Conservation (phyloP, 768 basidiomycete species). For the Sistotremastrum niveocremeum region DNA sequence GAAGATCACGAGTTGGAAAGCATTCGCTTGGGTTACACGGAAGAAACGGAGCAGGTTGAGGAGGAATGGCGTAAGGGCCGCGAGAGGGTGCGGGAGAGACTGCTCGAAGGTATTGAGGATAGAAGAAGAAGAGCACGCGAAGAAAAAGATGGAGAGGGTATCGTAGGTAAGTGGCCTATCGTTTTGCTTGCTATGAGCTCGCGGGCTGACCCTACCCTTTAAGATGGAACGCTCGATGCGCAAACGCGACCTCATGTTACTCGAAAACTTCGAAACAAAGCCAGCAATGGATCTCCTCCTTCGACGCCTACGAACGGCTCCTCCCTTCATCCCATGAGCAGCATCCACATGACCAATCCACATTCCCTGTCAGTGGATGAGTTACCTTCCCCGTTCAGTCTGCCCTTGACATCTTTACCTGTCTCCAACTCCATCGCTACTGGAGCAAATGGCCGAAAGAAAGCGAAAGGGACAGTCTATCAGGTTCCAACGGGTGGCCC, state of each 20-base stretch:
- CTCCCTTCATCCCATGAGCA: constrained; percentile 22
- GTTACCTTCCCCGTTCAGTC: constrained; percentile 73
- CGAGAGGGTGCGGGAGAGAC: constrained; percentile 60
- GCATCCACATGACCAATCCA: constrained; percentile 63
- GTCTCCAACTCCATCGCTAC: constrained; percentile 23
- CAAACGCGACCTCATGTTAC: constrained; percentile 72
- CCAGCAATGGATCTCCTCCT: constrained; percentile 58
- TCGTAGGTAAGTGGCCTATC: constrained; percentile 40
- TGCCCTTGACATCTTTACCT: constrained; percentile 50
- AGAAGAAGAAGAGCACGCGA: constrained; percentile 64
- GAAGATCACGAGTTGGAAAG: constrained; percentile 56
- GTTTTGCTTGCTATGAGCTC: neutral
- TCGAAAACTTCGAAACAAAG: constrained; percentile 71
- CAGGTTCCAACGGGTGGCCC: constrained; percentile 40
- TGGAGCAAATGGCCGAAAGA: constrained; percentile 25
- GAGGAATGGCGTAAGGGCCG: constrained; percentile 71
- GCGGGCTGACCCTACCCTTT: constrained; percentile 2
- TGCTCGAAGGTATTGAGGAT: constrained; percentile 79
- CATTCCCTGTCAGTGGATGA: constrained; percentile 80
- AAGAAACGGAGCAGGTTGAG: constrained; percentile 68
- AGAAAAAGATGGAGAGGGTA: constrained; percentile 84
- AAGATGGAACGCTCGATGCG: constrained; percentile 62
- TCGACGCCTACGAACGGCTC: constrained; percentile 50
- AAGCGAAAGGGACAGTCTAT: constrained; percentile 40
- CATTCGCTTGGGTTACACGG: constrained; percentile 58